Conservation (phyloP, 805 yeast species). For the Zygosaccharomyces rouxii region DNA sequence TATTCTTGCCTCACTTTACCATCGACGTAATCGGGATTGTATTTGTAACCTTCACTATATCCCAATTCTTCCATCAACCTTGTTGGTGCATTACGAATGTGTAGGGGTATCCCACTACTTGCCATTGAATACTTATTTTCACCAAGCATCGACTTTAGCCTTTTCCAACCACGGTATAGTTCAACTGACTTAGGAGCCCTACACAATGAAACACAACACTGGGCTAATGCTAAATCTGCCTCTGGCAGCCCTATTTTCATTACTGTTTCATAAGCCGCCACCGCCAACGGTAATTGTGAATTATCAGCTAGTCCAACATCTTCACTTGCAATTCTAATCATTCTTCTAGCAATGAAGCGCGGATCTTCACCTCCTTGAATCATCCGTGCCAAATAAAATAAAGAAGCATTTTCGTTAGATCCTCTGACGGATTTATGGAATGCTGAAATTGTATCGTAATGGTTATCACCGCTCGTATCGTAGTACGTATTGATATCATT, state of each 20-base stretch:
- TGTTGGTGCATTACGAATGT: conserved; percentile 93
- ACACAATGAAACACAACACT: conserved; percentile 88
- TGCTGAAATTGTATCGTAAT: conserved; percentile 93
- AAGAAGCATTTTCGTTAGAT: conserved; percentile 80
- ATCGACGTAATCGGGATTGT: conserved; percentile 72
- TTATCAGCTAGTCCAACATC: conserved; percentile 88
- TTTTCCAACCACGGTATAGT: conserved; percentile 74
- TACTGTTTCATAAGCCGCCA: conserved; percentile 79
- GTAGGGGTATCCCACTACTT: conserved; percentile 60
- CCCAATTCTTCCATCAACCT: conserved; percentile 83
- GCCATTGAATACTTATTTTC: conserved; percentile 47
- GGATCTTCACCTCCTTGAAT: conserved; percentile 93
- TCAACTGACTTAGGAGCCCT: conserved; percentile 81
- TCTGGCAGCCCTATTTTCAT: conserved; percentile 94
- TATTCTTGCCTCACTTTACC: conserved; percentile 75
- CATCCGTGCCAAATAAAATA: conserved; percentile 85
- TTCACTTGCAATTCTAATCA: conserved; percentile 93
- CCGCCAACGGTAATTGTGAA: conserved; percentile 77
- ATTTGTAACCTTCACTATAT: conserved; percentile 78
- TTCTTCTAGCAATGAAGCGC: conserved; percentile 77
- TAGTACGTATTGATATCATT: conserved; percentile 41
- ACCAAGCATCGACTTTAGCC: conserved; percentile 54
- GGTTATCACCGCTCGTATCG: conserved; percentile 86
- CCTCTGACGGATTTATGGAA: conserved; percentile 93
- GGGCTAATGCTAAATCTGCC: conserved; percentile 82